These are phyloP conservation scores for Mucor mucedo DNA, from an alignment of 371 early-diverging fungal genomes.

Conservation along the genomic window DNA sequence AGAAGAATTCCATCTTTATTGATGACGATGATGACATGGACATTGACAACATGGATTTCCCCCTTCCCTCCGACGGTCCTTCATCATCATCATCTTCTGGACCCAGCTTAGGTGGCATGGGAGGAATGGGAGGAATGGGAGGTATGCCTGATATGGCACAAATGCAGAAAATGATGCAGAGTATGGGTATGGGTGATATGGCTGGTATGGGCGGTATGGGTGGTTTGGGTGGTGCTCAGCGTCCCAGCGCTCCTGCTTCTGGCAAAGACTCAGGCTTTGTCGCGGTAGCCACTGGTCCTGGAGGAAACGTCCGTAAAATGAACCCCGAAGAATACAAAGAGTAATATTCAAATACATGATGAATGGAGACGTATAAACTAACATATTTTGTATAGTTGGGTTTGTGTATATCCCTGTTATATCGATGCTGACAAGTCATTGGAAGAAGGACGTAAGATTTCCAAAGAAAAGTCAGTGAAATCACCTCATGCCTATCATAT, in stretches of 20 bases:
- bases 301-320: constrained; percentile 38
- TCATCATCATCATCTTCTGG: constrained; percentile 13
- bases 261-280: constrained; percentile 14
- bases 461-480: constrained; percentile 50
- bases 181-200: constrained; percentile 1
- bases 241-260: constrained; percentile 9
- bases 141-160: constrained; percentile 42
- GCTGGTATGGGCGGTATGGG: constrained; percentile 18
- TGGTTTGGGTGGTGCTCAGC: constrained; percentile 8
- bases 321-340: constrained; percentile 49
- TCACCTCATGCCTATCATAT: constrained; percentile 72
- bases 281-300: constrained; percentile 43
- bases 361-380: neutral
- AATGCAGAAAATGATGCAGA: constrained; percentile 38
- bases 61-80: constrained; percentile 51
- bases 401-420: constrained; percentile 71
- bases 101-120: constrained; percentile 1
- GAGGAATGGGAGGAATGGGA: neutral
- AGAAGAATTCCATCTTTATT: constrained; percentile 47
- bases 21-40: constrained; percentile 57
- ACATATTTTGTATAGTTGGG: constrained; percentile 52
- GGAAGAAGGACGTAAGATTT: constrained; percentile 59
- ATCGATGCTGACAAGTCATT: constrained; percentile 61
- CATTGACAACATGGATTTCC: constrained; percentile 75
- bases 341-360: constrained; percentile 9